Evolutionary conservation across 371 early-diverging fungal species (phyloP).

Genomic region (Mortierella sp.): DNA sequence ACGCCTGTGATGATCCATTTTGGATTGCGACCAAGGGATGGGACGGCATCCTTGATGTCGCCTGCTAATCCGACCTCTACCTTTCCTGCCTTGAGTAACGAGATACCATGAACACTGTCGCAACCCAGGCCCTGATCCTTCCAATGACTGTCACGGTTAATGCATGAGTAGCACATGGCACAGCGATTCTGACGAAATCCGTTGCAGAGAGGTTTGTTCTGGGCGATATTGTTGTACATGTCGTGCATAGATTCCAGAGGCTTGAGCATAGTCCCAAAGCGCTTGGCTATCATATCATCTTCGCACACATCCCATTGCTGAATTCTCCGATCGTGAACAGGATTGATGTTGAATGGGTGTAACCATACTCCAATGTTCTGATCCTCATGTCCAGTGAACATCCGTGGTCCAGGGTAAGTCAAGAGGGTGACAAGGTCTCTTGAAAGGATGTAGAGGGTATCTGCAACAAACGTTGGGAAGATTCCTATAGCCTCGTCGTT

Average conservation of each 20-base stretch:
- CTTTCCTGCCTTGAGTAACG: slow-evolving; percentile 48
- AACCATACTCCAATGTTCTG: slow-evolving; percentile 70
- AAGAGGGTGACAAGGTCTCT: slow-evolving; percentile 60
- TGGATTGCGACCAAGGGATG: slow-evolving; percentile 54
- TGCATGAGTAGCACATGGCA: slow-evolving; percentile 68
- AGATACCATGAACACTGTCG: slow-evolving; percentile 62
- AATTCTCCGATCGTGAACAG: slow-evolving; percentile 67
- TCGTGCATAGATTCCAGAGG: slow-evolving; percentile 51
- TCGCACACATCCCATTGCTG: slow-evolving; percentile 67
- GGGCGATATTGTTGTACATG: slow-evolving; percentile 62
- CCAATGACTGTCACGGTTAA: slow-evolving; percentile 65
- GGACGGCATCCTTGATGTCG: slow-evolving; percentile 59
- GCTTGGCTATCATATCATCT: slow-evolving; percentile 66
- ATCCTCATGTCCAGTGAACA: slow-evolving; percentile 61
- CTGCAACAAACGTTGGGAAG: slow-evolving; percentile 68
- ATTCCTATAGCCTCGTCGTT: slow-evolving; percentile 61
- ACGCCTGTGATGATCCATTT: slow-evolving; percentile 71
- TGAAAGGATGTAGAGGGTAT: slow-evolving; percentile 65
- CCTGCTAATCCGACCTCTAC: slow-evolving; percentile 23
- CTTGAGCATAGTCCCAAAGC: slow-evolving; percentile 48
- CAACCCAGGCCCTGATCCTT: slow-evolving; percentile 61
- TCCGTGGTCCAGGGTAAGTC: slow-evolving; percentile 57
- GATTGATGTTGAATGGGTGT: slow-evolving; percentile 63
- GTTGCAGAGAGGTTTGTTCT: slow-evolving; percentile 52
- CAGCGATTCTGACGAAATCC: slow-evolving; percentile 59